These are phyloP conservation scores for Cinchona pubescens DNA, from an alignment of 257 asterid genomes.

Conservation along the genomic window DNA sequence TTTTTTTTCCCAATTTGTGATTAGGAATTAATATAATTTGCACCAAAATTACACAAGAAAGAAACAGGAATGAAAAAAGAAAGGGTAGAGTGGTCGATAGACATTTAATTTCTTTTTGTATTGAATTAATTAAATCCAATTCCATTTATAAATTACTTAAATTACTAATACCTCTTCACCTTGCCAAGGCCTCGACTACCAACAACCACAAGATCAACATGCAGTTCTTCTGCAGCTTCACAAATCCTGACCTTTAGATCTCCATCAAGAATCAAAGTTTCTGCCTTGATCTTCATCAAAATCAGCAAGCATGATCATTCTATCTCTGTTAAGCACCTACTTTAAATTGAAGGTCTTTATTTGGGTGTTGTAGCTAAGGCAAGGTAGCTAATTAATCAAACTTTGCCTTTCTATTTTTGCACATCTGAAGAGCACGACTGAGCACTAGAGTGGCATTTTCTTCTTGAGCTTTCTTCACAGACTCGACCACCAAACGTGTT, in stretches of 20 bases:
- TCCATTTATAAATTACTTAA: too few relatives aligned
- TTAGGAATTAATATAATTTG: too few relatives aligned
- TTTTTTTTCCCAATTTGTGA: too few relatives aligned
- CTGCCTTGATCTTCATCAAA: conserved; percentile 49
- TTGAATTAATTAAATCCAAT: too few relatives aligned
- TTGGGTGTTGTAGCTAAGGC: not conserved
- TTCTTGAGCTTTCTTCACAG: conserved; percentile 54
- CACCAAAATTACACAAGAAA: not conserved
- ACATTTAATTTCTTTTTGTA: too few relatives aligned
- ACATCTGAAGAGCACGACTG: conserved; percentile 48
- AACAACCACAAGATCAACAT: conserved; percentile 59
- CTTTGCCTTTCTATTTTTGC: conserved; percentile 50
- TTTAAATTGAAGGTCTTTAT: not conserved
- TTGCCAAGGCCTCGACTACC: conserved; percentile 78
- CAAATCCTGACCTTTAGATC: conserved; percentile 74
- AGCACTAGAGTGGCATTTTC: conserved; percentile 46
- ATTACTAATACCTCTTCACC: conserved; percentile 49
- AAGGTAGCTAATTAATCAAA: too few relatives aligned
- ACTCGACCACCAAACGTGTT: conserved; percentile 42
- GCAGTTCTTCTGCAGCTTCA: conserved; percentile 55
- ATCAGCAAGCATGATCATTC: not conserved
- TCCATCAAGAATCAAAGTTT: conserved; percentile 59
- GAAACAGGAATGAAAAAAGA: not conserved
- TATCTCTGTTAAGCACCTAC: not conserved
- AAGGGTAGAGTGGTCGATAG: not conserved